A percentile compares a stretch with the other conserved stretches of the same genome.
phyloP scores from a whole-genome alignment of 129 eudicot genomes.

The Artemisia argyi region DNA sequence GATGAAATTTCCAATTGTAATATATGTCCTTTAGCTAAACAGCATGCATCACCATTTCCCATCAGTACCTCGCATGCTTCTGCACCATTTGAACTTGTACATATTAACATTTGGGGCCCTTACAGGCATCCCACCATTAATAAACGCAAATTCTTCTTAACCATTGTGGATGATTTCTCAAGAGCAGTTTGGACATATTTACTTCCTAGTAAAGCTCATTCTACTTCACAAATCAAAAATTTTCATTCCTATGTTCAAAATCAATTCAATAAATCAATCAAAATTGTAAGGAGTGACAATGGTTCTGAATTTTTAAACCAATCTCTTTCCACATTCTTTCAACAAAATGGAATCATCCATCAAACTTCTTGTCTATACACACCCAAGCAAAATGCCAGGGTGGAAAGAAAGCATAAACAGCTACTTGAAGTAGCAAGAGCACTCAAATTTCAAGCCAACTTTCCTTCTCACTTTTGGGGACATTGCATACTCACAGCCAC shows the following conservation, averaged over 20 bases:
- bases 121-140: neutral
- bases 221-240: neutral
- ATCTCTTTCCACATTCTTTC: neutral
- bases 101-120: neutral
- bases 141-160: neutral
- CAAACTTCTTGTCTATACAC: neutral
- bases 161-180: neutral
- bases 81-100: neutral
- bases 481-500: too few relatives aligned
- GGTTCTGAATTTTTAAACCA: neutral
- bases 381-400: neutral
- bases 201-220: neutral
- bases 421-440: too few relatives aligned
- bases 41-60: neutral
- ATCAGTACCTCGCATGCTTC: neutral
- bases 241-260: neutral
- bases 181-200: neutral
- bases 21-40: too few relatives aligned
- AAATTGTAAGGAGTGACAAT: neutral
- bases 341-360: neutral
- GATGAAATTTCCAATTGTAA: too few relatives aligned
- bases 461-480: too few relatives aligned
- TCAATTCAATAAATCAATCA: neutral
- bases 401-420: too few relatives aligned
- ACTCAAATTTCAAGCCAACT: too few relatives aligned